phyloP scores from a whole-genome alignment of 495 filamentous ascomycete genomes.

The Neurospora sp. region DNA sequence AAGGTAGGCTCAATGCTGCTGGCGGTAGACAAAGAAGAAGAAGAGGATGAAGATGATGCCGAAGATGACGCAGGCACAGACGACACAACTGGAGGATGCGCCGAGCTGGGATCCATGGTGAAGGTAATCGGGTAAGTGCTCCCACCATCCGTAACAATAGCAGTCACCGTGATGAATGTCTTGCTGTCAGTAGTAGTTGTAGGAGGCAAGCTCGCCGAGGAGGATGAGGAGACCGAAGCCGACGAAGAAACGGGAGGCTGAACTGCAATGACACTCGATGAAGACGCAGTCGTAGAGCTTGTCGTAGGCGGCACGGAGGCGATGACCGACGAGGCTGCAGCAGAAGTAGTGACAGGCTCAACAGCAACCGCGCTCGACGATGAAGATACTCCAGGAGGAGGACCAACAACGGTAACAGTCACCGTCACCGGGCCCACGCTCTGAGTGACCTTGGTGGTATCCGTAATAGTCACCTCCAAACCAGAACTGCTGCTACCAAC shows the following conservation, averaged over 20 bases:
- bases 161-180: conserved; percentile 6
- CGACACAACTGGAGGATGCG: neutral
- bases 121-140: conserved; percentile 1
- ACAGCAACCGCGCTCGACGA: neutral
- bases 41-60: neutral
- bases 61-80: neutral
- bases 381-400: neutral
- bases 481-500: neutral
- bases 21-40: neutral
- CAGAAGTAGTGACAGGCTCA: neutral
- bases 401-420: neutral
- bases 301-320: neutral
- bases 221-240: neutral
- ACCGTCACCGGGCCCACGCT: neutral
- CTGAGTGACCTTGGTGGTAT: neutral
- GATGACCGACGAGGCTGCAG: neutral
- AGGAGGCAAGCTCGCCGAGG: neutral
- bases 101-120: conserved; percentile 3
- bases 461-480: neutral
- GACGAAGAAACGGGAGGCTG: neutral
- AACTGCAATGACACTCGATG: neutral
- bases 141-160: neutral
- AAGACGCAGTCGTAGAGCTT: neutral
- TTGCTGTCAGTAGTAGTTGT: neutral
- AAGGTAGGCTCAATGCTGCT: neutral